phyloP scores from a whole-genome alignment of 2,329 filamentous ascomycete genomes.

The Thelonectria rubi region DNA sequence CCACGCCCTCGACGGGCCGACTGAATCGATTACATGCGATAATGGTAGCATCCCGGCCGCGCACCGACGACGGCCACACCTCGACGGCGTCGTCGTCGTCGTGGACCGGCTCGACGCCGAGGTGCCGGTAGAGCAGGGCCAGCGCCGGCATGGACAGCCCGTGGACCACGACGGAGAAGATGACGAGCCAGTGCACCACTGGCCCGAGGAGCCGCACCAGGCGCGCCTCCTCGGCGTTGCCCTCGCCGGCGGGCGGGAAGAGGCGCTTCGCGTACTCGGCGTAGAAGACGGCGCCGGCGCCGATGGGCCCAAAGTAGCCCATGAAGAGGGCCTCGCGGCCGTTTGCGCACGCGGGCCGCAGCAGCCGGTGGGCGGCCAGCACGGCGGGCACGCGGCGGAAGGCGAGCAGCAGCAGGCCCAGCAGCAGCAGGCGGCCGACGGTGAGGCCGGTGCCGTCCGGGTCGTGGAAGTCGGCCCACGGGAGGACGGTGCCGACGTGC shows the following conservation, averaged over 20 bases:
- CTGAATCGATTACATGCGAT: conserved; percentile 31
- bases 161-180: conserved; percentile 38
- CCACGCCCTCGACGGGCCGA: conserved; percentile 5
- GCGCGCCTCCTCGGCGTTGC: conserved; percentile 47
- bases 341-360: conserved; percentile 57
- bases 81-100: conserved; percentile 23
- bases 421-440: conserved; percentile 55
- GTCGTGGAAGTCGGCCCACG: conserved; percentile 63
- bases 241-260: conserved; percentile 48
- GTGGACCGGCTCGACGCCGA: conserved; percentile 50
- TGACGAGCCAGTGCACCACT: conserved; percentile 52
- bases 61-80: conserved; percentile 6
- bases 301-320: conserved; percentile 79
- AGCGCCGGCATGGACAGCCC: conserved; percentile 55
- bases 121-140: conserved; percentile 20
- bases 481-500: conserved; percentile 64
- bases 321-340: conserved; percentile 68
- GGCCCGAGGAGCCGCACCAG: conserved; percentile 50
- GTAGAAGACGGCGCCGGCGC: conserved; percentile 80
- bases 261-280: conserved; percentile 58
- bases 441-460: conserved; percentile 63
- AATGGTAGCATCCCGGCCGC: conserved; percentile 7
- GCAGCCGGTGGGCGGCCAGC: conserved; percentile 61
- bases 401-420: conserved; percentile 61
- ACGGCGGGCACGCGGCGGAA: conserved; percentile 66